Percentiles rank a stretch among this genome's conserved stretches.
phyloP scores from a whole-genome alignment of 78 protist species.

The Dictyostelium intermedium region DNA sequence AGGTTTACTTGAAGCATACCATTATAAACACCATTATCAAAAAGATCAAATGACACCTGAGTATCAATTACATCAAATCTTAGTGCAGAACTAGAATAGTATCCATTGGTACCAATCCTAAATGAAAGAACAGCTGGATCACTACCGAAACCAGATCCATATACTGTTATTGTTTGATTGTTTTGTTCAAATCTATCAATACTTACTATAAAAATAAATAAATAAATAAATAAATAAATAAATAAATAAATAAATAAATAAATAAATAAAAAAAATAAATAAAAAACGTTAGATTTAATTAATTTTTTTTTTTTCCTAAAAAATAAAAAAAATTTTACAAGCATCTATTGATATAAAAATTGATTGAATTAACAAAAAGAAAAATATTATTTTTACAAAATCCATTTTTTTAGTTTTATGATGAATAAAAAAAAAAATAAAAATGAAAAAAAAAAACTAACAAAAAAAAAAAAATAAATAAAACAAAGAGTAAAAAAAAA shows the following conservation, averaged over 20 bases:
- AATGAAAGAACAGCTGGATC: background rate
- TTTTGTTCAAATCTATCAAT: background rate
- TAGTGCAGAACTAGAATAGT: background rate
- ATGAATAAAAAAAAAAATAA: too few relatives aligned
- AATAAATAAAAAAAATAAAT: too few relatives aligned
- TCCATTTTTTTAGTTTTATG: background rate
- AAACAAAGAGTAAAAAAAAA: too few relatives aligned
- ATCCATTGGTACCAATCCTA: background rate
- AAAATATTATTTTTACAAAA: too few relatives aligned
- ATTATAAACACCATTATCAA: background rate
- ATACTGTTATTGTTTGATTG: background rate
- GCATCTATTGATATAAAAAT: background rate
- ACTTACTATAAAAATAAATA: too few relatives aligned
- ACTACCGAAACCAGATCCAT: background rate
- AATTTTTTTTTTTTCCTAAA: too few relatives aligned
- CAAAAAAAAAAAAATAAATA: too few relatives aligned
- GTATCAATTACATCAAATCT: background rate
- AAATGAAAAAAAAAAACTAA: too few relatives aligned
- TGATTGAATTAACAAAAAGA: background rate
- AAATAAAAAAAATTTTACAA: too few relatives aligned
- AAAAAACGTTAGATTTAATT: too few relatives aligned
- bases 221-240: too few relatives aligned
- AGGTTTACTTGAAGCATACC: background rate
- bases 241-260: too few relatives aligned
- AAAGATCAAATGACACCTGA: background rate